A percentile compares a stretch with the other conserved stretches of the same genome.
Evolutionary conservation across 768 basidiomycete species (phyloP).

Genomic region (Lactarius trivialis): DNA sequence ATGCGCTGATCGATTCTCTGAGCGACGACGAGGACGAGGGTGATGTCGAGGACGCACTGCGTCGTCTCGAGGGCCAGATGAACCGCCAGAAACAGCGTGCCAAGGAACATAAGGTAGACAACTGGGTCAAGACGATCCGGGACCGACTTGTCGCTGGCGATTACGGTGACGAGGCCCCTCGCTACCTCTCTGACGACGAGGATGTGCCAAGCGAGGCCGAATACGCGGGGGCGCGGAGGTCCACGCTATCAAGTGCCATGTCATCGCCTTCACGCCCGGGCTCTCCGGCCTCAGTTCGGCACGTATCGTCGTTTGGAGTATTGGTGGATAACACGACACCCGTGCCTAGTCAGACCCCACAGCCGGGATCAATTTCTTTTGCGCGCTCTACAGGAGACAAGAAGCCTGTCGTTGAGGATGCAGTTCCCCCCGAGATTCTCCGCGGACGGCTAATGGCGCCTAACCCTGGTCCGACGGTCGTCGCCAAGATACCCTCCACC

Average conservation of each 20-base stretch:
- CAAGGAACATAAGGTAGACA: conserved; percentile 71
- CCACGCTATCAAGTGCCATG: not conserved
- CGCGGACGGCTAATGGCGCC: conserved; percentile 44
- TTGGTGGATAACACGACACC: conserved; percentile 14
- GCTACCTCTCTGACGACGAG: conserved; percentile 46
- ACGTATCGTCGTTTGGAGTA: conserved; percentile 11
- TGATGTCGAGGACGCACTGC: conserved; percentile 76
- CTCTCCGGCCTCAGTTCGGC: conserved; percentile 18
- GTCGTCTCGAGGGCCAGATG: conserved; percentile 79
- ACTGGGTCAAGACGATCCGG: conserved; percentile 71
- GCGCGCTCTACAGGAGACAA: conserved; percentile 32
- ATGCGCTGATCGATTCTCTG: conserved; percentile 63
- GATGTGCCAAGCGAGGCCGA: conserved; percentile 18
- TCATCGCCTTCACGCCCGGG: conserved; percentile 18
- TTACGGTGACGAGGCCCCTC: conserved; percentile 55
- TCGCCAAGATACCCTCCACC: conserved; percentile 32
- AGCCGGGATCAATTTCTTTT: not conserved
- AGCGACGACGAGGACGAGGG: conserved; percentile 71
- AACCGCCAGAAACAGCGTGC: conserved; percentile 64
- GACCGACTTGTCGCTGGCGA: conserved; percentile 59
- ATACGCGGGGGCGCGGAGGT: not conserved
- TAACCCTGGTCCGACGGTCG: conserved; percentile 22
- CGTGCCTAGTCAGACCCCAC: not conserved
- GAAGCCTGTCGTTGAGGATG: conserved; percentile 54
- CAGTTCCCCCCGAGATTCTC: conserved; percentile 58